Base-by-base conservation (phyloP, 208 protist species). In the Trypanosoma theileri region DNA sequence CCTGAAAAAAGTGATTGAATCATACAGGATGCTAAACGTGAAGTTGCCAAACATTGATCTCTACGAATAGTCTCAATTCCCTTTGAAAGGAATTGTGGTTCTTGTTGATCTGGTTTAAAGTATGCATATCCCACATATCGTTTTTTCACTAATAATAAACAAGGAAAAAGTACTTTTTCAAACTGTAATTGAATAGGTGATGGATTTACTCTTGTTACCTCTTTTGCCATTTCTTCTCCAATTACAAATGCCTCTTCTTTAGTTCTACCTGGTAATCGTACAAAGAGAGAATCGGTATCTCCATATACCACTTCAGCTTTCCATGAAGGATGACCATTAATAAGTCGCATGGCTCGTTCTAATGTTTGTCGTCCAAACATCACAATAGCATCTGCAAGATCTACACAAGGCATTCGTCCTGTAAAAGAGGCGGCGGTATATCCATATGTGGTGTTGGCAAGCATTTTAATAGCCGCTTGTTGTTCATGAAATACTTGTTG, bases 281-380 rank as follows among this genome's bases (percentile, higher is more conserved):
- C 95, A 95, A 99, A 99, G 22, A 99, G 88, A 1, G 98, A 99
- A 82, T 99, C 99, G 6, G 99, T 99, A 82, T 99, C 99, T 67
- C 98, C 99, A 77, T 99, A 99, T 26, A 99, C 92, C 42, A 99
- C 98, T 35, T 93, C 80, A 0, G 98, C 96, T 63, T 98, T 78
- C 82, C 98, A 93, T 35, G 59, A 50, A 51, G 98, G 97, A 6
- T 95, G 96, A 63, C 98, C 97, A 71, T 99, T 86, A 19, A 99
- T 98, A 44, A 93, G 71, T 10, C 84, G 66, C 52, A 99, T 98
- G 0, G 99, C 99, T 11, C 81, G 73, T 59, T 99, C 90, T 55
- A 99, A 98, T 91, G 99, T 99, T 56, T 98, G 84, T 19, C 99
- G 93, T 9, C 98, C 99, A 77, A 99, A 99, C 13, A 96, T 88